Evolutionary conservation across 257 asterid genomes (phyloP).

Genomic region (Solanum paucissectum): DNA sequence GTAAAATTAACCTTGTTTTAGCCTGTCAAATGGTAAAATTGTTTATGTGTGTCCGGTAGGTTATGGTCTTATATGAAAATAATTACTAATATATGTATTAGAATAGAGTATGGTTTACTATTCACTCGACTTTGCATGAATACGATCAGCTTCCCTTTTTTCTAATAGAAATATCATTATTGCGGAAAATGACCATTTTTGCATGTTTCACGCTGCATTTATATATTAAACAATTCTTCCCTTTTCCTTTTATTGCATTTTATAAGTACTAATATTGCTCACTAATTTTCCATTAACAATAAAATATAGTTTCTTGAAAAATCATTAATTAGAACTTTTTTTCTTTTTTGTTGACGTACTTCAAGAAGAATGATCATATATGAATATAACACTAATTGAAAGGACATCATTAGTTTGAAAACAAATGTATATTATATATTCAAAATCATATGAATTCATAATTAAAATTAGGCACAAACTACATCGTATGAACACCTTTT

Average conservation of each 20-base stretch:
- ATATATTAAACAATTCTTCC: background rate
- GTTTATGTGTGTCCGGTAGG: no score
- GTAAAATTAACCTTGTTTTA: background rate
- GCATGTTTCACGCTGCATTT: background rate
- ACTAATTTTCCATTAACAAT: background rate
- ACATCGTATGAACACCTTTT: background rate
- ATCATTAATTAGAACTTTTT: background rate
- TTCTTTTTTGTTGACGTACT: background rate
- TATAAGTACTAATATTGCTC: background rate
- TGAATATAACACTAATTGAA: background rate
- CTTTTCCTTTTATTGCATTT: background rate
- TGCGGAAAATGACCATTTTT: background rate
- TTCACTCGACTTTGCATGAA: no score
- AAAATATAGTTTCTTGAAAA: background rate
- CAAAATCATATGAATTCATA: background rate
- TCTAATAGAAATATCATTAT: background rate
- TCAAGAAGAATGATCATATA: background rate
- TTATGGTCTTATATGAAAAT: no score
- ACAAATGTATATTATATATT: background rate
- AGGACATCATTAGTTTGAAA: background rate
- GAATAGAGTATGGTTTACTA: rapidly evolving
- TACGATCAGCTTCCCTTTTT: background rate
- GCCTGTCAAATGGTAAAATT: no score
- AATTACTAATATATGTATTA: no score
- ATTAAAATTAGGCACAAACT: background rate